These are phyloP conservation scores for Cladosporium oxysporum DNA, from an alignment of 2,329 filamentous ascomycete genomes.

Conservation along the genomic window DNA sequence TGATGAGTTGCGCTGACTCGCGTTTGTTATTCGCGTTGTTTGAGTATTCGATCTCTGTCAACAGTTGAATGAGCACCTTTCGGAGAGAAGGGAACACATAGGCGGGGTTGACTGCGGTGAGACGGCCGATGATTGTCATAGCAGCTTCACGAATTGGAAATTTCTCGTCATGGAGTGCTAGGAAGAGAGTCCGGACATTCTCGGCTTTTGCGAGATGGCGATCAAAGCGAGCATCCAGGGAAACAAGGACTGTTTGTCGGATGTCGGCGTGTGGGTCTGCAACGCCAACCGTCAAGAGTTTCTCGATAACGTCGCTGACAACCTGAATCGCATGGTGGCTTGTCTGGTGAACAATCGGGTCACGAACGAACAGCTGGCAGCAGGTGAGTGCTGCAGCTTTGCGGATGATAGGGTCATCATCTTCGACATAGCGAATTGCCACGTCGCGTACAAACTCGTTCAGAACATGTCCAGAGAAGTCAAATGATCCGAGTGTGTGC, in stretches of 20 bases:
- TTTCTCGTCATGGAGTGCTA: conserved; percentile 91
- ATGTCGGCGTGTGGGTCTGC: conserved; percentile 89
- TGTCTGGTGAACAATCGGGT: conserved; percentile 97
- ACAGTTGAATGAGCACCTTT: conserved; percentile 91
- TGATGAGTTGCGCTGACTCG: conserved; percentile 90
- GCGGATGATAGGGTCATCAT: conserved; percentile 88
- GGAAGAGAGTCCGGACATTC: conserved; percentile 92
- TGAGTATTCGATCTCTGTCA: conserved; percentile 95
- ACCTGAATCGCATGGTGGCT: conserved; percentile 96
- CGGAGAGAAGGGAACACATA: conserved; percentile 95
- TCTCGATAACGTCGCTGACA: conserved; percentile 96
- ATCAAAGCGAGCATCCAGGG: conserved; percentile 91
- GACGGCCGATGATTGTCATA: conserved; percentile 91
- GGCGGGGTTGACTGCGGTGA: conserved; percentile 89
- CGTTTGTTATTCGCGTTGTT: conserved; percentile 94
- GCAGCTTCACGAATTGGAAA: conserved; percentile 92
- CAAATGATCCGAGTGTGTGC: conserved; percentile 95
- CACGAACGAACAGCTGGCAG: conserved; percentile 94
- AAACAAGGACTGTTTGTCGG: conserved; percentile 80
- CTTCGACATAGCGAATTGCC: conserved; percentile 96
- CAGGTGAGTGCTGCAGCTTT: conserved; percentile 95
- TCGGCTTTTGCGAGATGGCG: conserved; percentile 95
- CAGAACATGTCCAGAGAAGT: conserved; percentile 86
- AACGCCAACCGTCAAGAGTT: conserved; percentile 89
- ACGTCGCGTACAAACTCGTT: conserved; percentile 99